Evolutionary conservation across 108 stramenopile species (phyloP), one percentile per base, ranked within the genome.

Genomic region (Mediolabrus comicus): DNA sequence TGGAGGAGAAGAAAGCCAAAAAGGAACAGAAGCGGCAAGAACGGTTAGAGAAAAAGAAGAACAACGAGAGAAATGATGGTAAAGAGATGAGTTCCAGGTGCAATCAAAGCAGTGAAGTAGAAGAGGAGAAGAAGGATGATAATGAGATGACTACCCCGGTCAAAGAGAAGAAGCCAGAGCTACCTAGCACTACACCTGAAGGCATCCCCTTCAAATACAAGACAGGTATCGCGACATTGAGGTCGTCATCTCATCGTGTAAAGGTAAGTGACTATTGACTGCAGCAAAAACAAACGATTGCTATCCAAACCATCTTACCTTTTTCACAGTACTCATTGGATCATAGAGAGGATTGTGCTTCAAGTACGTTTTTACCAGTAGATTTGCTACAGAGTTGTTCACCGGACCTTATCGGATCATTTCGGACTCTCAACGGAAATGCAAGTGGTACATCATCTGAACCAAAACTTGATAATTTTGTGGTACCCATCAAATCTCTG

Each of bases 201-300:
- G 76, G 64, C 13, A 35, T 65, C 3, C 69, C 62, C 9, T 76
- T 77, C 26, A 77, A 82, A 28, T 94, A 94, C 63, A 79, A 63
- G 36, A 83, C 85, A 19, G 92, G 92, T 2, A 90, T 94, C 51
- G 81, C 92, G 12, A 94, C 92, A 3, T 70, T 94, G 8, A 76
- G 92, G 32, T 86, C 87, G 2, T 87, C 92, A 4, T 83, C 92
- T 19, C 92, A 94, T 72, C 87, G 92, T 32, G 92, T 94, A 17
- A 89, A 88, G 46, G 46, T 49, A 24, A 49, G 46, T 49, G 3
- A 49, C 22, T 43, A 1, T 6, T 24, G 46, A 49, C 9, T 24
- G 7, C 22, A 9, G 19, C 19, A 46, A 4, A 49, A 5, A 49
- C 46, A 49, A 9, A 17, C 17, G 16, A 43, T n/a, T 17, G 17